These are phyloP conservation scores for Delonix regia DNA, from an alignment of 306 rosid species.

Conservation along the genomic window DNA sequence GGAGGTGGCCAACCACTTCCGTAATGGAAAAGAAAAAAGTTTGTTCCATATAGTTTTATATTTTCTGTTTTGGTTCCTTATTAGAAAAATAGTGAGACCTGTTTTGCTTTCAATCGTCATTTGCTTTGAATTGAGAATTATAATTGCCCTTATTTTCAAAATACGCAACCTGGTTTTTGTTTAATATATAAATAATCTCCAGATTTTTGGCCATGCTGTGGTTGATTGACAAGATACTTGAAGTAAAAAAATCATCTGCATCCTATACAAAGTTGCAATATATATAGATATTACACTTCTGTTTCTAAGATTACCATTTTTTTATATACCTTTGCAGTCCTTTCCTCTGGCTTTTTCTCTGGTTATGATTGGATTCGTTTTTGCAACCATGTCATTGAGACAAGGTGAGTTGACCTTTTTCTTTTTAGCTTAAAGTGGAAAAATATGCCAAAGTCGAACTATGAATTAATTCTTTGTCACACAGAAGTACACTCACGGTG, in stretches of 20 bases:
- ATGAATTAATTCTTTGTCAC: neutral
- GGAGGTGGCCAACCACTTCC: neutral
- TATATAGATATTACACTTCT: neutral
- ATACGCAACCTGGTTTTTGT: neutral
- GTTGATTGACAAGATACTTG: neutral
- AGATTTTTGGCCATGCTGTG: neutral
- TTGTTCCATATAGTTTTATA: neutral
- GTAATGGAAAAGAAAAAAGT: neutral
- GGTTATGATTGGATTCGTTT: slow-evolving; percentile 67
- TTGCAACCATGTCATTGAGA: slow-evolving; percentile 71
- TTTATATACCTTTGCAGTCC: slow-evolving; percentile 55
- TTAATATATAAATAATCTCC: neutral
- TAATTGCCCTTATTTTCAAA: neutral
- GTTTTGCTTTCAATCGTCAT: neutral
- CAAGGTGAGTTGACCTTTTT: slow-evolving; percentile 59
- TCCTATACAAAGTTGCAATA: neutral
- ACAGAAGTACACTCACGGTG: neutral
- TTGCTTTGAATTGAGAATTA: neutral
- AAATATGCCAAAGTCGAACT: neutral
- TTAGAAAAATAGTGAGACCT: neutral
- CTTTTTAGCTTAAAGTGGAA: slow-evolving; percentile 4
- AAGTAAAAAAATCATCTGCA: neutral
- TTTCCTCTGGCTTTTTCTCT: slow-evolving; percentile 75
- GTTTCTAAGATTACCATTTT: slow-evolving; percentile 21
- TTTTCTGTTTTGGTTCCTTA: neutral